Conservation (phyloP, 2,329 filamentous ascomycete species). For the Xylaria arbuscula region DNA sequence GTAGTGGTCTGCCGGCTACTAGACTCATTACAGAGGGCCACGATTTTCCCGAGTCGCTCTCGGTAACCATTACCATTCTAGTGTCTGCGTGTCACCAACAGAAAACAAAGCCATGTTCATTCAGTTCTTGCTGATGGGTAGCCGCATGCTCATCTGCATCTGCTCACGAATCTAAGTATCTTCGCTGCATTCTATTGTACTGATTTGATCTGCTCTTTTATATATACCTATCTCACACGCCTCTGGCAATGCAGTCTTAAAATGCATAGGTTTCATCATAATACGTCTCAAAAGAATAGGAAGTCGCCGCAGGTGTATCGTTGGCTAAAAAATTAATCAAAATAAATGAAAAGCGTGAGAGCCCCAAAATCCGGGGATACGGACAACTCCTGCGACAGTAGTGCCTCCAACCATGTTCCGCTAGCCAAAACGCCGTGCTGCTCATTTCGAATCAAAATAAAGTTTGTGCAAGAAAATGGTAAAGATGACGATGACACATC, state of each 20-base stretch:
- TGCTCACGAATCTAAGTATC: background rate
- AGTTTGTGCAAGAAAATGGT: constrained; percentile 4
- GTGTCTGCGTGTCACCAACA: background rate
- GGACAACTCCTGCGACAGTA: background rate
- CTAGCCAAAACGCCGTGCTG: constrained; percentile 34
- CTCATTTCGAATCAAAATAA: constrained; percentile 21
- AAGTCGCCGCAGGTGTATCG: constrained; percentile 16
- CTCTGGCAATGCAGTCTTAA: constrained; percentile 15
- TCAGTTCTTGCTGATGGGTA: background rate
- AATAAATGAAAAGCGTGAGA: background rate
- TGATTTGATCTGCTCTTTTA: constrained; percentile 7
- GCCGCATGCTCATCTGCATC: background rate
- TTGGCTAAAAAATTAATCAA: background rate
- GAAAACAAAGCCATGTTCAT: background rate
- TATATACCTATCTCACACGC: constrained; percentile 12
- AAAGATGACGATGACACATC: background rate
- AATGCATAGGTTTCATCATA: constrained; percentile 17
- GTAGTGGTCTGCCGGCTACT: background rate
- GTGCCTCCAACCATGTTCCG: constrained; percentile 13
- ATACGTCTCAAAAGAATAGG: constrained; percentile 6
- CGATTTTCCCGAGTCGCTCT: background rate
- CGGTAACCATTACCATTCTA: constrained; percentile 5
- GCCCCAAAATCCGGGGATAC: constrained; percentile 5
- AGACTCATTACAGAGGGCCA: background rate
- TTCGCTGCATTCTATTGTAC: constrained; percentile 19